These are phyloP conservation scores for Crucibulum laeve DNA, from an alignment of 768 basidiomycete genomes.

Conservation along the genomic window DNA sequence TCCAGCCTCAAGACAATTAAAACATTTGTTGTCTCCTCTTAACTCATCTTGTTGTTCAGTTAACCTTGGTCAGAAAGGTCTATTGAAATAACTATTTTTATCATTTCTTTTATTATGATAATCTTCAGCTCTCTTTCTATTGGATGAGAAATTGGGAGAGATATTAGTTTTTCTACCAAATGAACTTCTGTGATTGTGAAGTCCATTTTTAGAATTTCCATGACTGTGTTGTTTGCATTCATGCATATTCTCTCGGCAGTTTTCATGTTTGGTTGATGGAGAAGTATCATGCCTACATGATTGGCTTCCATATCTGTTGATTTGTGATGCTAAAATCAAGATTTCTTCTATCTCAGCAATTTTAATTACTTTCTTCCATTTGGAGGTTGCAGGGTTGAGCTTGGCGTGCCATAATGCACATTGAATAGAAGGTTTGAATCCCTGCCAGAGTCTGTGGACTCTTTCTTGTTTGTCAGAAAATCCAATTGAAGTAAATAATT, in stretches of 20 bases:
- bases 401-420: slow-evolving; percentile 19
- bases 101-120: background rate
- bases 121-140: background rate
- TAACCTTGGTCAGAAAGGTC: background rate
- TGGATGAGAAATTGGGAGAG: background rate
- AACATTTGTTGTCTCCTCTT: slow-evolving; percentile 22
- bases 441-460: slow-evolving; percentile 28
- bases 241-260: background rate
- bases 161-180: background rate
- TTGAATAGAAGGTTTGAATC: slow-evolving; percentile 20
- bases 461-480: slow-evolving; percentile 15
- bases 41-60: background rate
- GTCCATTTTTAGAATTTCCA: background rate
- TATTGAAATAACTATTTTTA: background rate
- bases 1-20: slow-evolving; percentile 18
- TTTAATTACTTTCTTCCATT: slow-evolving; percentile 14
- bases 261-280: too few species aligned
- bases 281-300: background rate
- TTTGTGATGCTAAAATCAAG: background rate
- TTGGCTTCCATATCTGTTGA: background rate
- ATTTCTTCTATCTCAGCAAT: background rate
- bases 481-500: slow-evolving; percentile 23
- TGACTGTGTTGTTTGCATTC: background rate
- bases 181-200: background rate
- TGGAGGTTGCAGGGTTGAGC: slow-evolving; percentile 18